These are phyloP conservation scores for Ophiostoma quercus DNA, from an alignment of 2,329 filamentous ascomycete genomes.

Conservation along the genomic window DNA sequence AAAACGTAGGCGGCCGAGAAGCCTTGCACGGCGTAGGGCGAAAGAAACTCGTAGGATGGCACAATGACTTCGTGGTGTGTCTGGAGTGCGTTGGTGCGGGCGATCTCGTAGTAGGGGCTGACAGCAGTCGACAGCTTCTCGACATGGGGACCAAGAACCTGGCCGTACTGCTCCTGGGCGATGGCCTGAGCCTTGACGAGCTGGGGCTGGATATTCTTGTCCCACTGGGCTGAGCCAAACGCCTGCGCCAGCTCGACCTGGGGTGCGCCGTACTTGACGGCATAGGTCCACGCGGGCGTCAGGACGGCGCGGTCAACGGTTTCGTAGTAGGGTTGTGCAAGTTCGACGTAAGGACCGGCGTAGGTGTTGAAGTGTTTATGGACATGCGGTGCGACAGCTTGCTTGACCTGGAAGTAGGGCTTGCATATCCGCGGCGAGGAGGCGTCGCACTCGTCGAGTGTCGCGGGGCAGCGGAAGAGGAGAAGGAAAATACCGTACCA, in stretches of 20 bases:
- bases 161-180: slow-evolving; percentile 61
- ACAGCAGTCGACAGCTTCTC: slow-evolving; percentile 52
- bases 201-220: slow-evolving; percentile 70
- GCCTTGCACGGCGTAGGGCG: slow-evolving; percentile 64
- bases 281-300: slow-evolving; percentile 60
- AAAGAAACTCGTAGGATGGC: slow-evolving; percentile 67
- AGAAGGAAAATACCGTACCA: slow-evolving; percentile 84
- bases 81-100: slow-evolving; percentile 57
- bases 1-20: slow-evolving; percentile 65
- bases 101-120: slow-evolving; percentile 67
- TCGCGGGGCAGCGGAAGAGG: slow-evolving; percentile 74
- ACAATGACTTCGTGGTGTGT: slow-evolving; percentile 68
- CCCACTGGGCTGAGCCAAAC: slow-evolving; percentile 69
- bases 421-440: slow-evolving; percentile 74
- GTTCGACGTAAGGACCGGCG: slow-evolving; percentile 73
- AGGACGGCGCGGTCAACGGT: slow-evolving; percentile 59
- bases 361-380: slow-evolving; percentile 83
- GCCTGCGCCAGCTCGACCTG: slow-evolving; percentile 61
- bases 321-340: slow-evolving; percentile 69
- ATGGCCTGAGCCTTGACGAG: slow-evolving; percentile 59
- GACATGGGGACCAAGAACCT: slow-evolving; percentile 68
- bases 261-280: slow-evolving; percentile 70
- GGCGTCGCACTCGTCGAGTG: slow-evolving; percentile 60
- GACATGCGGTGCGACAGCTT: slow-evolving; percentile 63
- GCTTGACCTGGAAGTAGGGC: slow-evolving; percentile 67